phyloP scores from a whole-genome alignment of 2,329 filamentous ascomycete genomes.

The Byssothecium circinans region DNA sequence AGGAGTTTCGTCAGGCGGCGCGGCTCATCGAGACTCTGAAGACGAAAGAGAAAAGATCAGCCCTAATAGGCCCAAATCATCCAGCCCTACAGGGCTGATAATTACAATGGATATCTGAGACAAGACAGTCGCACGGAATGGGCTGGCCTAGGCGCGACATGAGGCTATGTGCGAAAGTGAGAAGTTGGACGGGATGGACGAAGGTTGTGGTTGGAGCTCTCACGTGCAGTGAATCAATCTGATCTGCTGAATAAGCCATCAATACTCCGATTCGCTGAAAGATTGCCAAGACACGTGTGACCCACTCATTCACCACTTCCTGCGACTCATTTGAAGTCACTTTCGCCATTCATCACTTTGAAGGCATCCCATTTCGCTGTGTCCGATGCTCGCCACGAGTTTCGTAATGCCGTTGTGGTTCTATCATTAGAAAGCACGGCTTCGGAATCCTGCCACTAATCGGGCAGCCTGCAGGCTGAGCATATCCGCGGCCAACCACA shows the following conservation, averaged over 20 bases:
- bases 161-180: neutral
- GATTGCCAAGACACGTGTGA: neutral
- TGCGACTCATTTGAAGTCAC: neutral
- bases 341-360: neutral
- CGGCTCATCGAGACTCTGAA: neutral
- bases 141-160: neutral
- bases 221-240: neutral
- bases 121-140: neutral
- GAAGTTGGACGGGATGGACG: neutral
- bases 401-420: neutral
- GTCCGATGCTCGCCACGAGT: conserved; percentile 1
- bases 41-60: neutral
- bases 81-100: conserved; percentile 11
- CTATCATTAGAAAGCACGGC: conserved; percentile 9
- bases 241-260: no score
- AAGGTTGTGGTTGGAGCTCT: neutral
- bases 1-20: neutral
- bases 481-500: conserved; percentile 6
- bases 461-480: conserved; percentile 7
- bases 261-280: neutral
- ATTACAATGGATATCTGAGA: conserved; percentile 1
- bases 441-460: neutral
- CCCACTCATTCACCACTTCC: neutral
- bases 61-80: neutral
- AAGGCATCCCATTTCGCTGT: neutral